Evolutionary conservation across 1,139 yeast species (phyloP).

Genomic region (Protomyces lactucae-debilis): DNA sequence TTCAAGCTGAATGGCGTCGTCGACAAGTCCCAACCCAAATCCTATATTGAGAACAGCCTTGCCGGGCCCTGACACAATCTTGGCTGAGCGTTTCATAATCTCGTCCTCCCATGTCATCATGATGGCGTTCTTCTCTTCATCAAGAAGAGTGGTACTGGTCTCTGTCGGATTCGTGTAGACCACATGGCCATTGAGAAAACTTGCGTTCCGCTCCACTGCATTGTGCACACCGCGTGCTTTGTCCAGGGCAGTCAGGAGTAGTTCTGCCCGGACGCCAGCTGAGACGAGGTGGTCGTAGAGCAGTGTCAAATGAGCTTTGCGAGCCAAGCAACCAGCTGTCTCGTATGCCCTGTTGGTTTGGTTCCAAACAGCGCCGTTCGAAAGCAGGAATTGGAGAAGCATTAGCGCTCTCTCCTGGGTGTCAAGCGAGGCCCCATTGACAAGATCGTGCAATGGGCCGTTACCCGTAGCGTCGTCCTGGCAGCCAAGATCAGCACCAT

Average conservation of each 20-base stretch:
- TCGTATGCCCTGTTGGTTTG: conserved; percentile 46
- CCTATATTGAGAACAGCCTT: conserved; percentile 70
- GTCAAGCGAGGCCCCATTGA: background rate
- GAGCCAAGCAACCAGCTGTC: conserved; percentile 41
- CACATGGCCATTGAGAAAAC: conserved; percentile 62
- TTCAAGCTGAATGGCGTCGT: conserved; percentile 60
- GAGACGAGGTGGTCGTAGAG: conserved; percentile 57
- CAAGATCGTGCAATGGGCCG: conserved; percentile 25
- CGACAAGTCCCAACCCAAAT: conserved; percentile 96
- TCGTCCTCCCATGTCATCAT: conserved; percentile 97
- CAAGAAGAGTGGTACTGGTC: conserved; percentile 64
- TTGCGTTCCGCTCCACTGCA: conserved; percentile 47
- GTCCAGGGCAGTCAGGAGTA: conserved; percentile 65
- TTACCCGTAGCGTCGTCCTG: conserved; percentile 24
- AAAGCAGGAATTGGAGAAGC: background rate
- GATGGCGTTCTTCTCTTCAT: conserved; percentile 67
- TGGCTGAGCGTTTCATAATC: conserved; percentile 75
- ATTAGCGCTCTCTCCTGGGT: background rate
- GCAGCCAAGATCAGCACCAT: conserved; percentile 24
- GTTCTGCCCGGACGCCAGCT: conserved; percentile 89
- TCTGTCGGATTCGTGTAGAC: conserved; percentile 57
- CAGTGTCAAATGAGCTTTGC: conserved; percentile 37
- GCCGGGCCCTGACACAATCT: conserved; percentile 47
- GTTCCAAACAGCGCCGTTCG: conserved; percentile 29
- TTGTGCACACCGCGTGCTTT: conserved; percentile 33